Evolutionary conservation across 176 grass and related monocot genomes (phyloP).

Genomic region (Paspalum vaginatum): DNA sequence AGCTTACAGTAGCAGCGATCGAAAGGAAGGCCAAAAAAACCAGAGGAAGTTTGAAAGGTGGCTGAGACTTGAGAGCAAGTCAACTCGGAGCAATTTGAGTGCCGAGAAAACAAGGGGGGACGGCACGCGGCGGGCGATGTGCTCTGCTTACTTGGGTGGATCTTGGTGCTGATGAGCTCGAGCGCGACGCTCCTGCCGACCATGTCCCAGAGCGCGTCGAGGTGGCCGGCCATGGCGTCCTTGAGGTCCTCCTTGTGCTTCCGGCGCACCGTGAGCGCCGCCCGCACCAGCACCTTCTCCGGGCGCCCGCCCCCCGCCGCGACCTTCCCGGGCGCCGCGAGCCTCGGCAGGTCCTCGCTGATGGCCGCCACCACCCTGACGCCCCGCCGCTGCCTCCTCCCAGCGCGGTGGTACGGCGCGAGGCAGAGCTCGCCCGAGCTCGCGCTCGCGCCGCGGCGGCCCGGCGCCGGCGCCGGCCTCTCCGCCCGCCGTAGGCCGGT

Average conservation of each 20-base stretch:
- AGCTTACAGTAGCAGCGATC: not conserved
- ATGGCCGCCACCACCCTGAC: slow-evolving; percentile 60
- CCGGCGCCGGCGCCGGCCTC: not conserved
- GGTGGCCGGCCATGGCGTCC: slow-evolving; percentile 74
- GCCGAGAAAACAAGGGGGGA: not conserved
- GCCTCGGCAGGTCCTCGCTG: slow-evolving; percentile 70
- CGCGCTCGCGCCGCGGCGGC: slow-evolving; percentile 12
- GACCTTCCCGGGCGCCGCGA: slow-evolving; percentile 30
- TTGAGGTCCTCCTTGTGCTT: slow-evolving; percentile 98
- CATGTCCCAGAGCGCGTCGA: slow-evolving; percentile 88
- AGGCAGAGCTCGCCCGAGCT: slow-evolving; percentile 47
- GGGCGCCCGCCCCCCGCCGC: not conserved
- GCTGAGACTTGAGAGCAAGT: not conserved
- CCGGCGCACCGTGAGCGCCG: slow-evolving; percentile 84
- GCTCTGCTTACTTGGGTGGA: slow-evolving; percentile 68
- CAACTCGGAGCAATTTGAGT: slow-evolving; percentile 1
- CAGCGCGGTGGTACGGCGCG: slow-evolving; percentile 21
- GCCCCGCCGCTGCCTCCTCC: not conserved
- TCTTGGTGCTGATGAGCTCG: slow-evolving; percentile 93
- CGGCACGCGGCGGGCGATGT: not conserved
- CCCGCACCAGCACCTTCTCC: slow-evolving; percentile 64
- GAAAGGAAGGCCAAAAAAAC: slow-evolving; percentile 12
- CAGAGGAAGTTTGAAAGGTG: slow-evolving; percentile 15
- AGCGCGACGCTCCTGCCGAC: slow-evolving; percentile 78
- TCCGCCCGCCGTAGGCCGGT: slow-evolving; percentile 7